Base-by-base conservation (phyloP, 1,284 basidiomycete genomes). In the Rhodotorula sp. region DNA sequence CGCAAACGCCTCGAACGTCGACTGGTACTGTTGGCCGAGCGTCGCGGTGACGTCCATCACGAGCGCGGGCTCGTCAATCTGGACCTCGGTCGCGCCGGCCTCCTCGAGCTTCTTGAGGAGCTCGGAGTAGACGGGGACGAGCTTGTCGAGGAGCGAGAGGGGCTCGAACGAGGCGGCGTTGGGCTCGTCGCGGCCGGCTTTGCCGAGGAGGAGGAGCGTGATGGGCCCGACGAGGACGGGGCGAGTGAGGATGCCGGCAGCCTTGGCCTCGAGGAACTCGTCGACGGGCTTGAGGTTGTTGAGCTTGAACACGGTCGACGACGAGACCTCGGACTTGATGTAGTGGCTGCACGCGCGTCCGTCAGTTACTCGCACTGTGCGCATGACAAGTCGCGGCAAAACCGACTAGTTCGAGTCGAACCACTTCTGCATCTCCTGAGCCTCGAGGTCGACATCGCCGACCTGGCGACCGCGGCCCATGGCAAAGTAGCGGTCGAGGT, bases 371-470 rank as follows among this genome's bases (percentile, higher is more conserved):
- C 27, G 32, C 34, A 91, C 19, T 13, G 9, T 79, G 86, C 84
- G 72, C 92, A 90, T 34, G 91, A 90, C 82, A 96, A 2, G 15
- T 15, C 19, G 10, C 87, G 84, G 96, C 93, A 74, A 92, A 93
- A 73, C 97, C 94, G 82, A 99, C 93, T 99, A 99, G 88, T 99
- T 99, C 67, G 94, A 97, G 85, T 99, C 95, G 83, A 98, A 99
- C 93, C 92, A 77, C 67, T 77, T 74, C 59, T 70, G 68, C 74
- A 76, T 76, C 73, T 77, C 76, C 71, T 76, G 74, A 8, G 68
- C 68, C 55, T 70, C 66, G 62, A 70, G 65, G 71, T 99, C 96
- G 78, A 99, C 93, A 76, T 88, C 89, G 72, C 89, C 82, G 81
- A 83, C 86, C 84, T 99, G 96, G 80, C 94, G 92, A 73, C 96